Percentiles rank a stretch among this genome's conserved stretches.
phyloP scores from a whole-genome alignment of 257 asterid genomes.

The Solanum acaule region DNA sequence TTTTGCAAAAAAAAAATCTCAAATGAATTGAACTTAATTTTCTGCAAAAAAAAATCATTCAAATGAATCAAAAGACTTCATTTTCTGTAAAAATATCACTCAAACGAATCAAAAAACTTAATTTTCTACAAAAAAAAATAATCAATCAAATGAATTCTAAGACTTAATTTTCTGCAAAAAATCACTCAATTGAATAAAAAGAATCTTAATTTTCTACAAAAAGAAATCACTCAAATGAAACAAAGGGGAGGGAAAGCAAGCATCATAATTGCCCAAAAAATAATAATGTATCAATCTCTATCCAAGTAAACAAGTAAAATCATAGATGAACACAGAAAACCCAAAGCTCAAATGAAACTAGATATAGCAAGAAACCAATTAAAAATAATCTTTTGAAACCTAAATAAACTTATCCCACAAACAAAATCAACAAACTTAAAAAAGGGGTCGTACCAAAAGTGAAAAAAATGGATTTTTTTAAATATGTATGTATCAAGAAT shows the following conservation, averaged over 20 bases:
- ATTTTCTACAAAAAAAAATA: not conserved
- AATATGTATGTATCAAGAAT: too few species aligned
- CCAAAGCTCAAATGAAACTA: not conserved
- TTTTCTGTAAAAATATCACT: not conserved
- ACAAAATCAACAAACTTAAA: too few species aligned
- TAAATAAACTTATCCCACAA: too few species aligned
- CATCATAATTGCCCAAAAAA: not conserved
- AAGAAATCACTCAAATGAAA: not conserved
- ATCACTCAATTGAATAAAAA: too few species aligned
- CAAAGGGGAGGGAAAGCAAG: not conserved
- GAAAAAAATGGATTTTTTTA: too few species aligned
- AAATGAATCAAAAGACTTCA: too few species aligned
- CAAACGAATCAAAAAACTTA: not conserved
- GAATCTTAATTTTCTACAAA: not conserved
- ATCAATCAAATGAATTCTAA: not conserved
- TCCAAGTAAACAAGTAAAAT: not conserved
- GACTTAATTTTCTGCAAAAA: too few species aligned
- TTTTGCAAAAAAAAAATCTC: not conserved
- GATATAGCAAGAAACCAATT: too few species aligned
- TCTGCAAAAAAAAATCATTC: not conserved
- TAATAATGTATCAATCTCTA: not conserved
- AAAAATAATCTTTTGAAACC: too few species aligned
- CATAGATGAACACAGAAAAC: not conserved
- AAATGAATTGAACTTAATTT: too few species aligned
- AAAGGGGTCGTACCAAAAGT: too few species aligned